A percentile compares a stretch with the other conserved stretches of the same genome.
Evolutionary conservation across 257 asterid species (phyloP).

Genomic region (Eucommia ulmoides): DNA sequence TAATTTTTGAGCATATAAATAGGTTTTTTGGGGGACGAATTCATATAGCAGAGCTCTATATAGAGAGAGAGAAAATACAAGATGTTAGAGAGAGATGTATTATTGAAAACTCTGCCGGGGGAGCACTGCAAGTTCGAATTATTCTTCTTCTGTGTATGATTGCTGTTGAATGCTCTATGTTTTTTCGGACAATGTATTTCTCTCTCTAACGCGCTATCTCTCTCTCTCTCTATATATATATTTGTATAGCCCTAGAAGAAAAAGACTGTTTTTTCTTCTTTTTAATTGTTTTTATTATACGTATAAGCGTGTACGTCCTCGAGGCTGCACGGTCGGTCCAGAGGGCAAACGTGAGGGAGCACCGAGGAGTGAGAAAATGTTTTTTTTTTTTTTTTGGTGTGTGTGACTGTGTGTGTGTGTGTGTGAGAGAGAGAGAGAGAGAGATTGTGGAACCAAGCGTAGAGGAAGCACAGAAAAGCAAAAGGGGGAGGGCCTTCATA

Average conservation of each 20-base stretch:
- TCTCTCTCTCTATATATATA: too few relatives aligned
- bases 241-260: too few relatives aligned
- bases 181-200: slow-evolving; percentile 14
- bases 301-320: slow-evolving; percentile 25
- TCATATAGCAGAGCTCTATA: slow-evolving; percentile 1
- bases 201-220: slow-evolving; percentile 8
- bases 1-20: slow-evolving; percentile 28
- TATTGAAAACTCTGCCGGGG: slow-evolving; percentile 9
- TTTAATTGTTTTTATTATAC: too few relatives aligned
- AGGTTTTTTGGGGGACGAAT: background rate
- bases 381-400: background rate
- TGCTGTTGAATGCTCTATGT: slow-evolving; percentile 11
- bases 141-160: slow-evolving; percentile 31
- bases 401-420: background rate
- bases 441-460: slow-evolving; percentile 18
- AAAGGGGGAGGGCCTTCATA: slow-evolving; percentile 26
- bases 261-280: too few relatives aligned
- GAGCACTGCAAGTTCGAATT: slow-evolving; percentile 57
- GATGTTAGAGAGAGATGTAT: background rate
- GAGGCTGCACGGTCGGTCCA: slow-evolving; percentile 16
- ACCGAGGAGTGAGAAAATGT: background rate
- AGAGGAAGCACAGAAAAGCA: slow-evolving; percentile 19
- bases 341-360: background rate
- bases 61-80: background rate
- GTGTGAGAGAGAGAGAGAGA: background rate